A percentile compares a stretch with the other conserved stretches of the same genome.
Evolutionary conservation across 768 basidiomycete genomes (phyloP).

Genomic region (Cystofilobasidium macerans): DNA sequence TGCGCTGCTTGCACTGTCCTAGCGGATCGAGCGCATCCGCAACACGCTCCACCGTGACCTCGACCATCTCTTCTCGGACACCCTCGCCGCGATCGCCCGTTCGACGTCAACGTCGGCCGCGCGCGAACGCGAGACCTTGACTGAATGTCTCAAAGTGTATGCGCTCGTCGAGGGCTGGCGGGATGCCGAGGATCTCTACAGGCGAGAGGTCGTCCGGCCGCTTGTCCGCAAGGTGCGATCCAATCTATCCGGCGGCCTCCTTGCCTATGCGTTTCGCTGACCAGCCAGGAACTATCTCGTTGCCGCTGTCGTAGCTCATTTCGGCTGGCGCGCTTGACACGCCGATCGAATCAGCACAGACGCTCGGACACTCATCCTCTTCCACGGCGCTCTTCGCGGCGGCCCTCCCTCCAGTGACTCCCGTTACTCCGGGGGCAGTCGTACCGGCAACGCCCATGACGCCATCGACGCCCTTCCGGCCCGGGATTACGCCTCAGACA

Average conservation of each 20-base stretch:
- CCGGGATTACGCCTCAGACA: constrained; percentile 1
- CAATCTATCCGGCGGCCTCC: too few species aligned
- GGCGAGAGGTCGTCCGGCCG: constrained; percentile 55
- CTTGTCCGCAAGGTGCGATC: constrained; percentile 64
- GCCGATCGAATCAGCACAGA: constrained; percentile 37
- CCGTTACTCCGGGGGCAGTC: constrained; percentile 11
- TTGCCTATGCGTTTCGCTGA: too few species aligned
- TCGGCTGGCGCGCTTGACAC: constrained; percentile 39
- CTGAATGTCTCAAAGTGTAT: constrained; percentile 36
- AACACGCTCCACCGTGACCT: constrained; percentile 76
- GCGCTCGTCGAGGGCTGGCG: constrained; percentile 63
- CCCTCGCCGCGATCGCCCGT: constrained; percentile 41
- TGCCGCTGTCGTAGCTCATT: constrained; percentile 53
- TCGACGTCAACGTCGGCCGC: background rate
- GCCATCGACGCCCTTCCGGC: background rate
- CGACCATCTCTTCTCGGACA: constrained; percentile 63
- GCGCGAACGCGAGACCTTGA: constrained; percentile 22
- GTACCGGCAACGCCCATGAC: constrained; percentile 14
- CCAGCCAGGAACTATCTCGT: too few species aligned
- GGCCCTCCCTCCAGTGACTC: constrained; percentile 29
- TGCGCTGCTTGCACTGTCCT: constrained; percentile 27
- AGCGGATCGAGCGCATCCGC: constrained; percentile 75
- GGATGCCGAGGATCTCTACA: constrained; percentile 77
- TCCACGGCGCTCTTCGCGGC: constrained; percentile 46
- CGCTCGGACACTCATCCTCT: constrained; percentile 51